Evolutionary conservation across 768 basidiomycete species (phyloP).

Genomic region (Royoungia palumana): DNA sequence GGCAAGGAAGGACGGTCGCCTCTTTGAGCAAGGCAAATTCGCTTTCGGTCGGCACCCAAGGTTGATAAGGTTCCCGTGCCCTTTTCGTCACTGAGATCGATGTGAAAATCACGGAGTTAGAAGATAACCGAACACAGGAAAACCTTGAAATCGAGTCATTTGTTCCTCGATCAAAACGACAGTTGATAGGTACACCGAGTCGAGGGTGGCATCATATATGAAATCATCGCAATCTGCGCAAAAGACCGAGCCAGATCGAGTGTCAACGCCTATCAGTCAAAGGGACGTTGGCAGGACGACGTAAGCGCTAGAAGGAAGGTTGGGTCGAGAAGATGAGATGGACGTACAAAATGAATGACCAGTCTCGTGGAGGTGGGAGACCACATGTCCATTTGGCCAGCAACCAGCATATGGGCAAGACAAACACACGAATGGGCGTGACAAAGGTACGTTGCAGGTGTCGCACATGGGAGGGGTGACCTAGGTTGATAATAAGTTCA

Average conservation of each 20-base stretch:
- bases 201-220: conserved; percentile 56
- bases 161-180: conserved; percentile 58
- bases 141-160: conserved; percentile 51
- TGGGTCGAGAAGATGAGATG: not conserved
- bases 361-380: conserved; percentile 51
- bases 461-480: conserved; percentile 61
- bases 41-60: conserved; percentile 45
- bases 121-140: not conserved
- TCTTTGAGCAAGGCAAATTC: conserved; percentile 47
- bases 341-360: conserved; percentile 67
- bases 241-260: conserved; percentile 69
- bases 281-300: not conserved
- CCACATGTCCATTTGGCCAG: conserved; percentile 59
- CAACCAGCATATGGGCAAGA: conserved; percentile 71
- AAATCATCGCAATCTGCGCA: conserved; percentile 76
- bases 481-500: conserved; percentile 26
- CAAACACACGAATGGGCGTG: conserved; percentile 69
- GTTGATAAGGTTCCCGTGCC: conserved; percentile 44
- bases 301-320: not conserved
- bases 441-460: conserved; percentile 51
- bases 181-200: conserved; percentile 42
- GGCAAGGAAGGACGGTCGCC: conserved; percentile 59
- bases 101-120: not conserved
- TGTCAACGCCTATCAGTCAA: conserved; percentile 58
- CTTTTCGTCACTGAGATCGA: conserved; percentile 35